Evolutionary conservation across 1,139 yeast species (phyloP).

Genomic region (Geotrichum aggregatum): DNA sequence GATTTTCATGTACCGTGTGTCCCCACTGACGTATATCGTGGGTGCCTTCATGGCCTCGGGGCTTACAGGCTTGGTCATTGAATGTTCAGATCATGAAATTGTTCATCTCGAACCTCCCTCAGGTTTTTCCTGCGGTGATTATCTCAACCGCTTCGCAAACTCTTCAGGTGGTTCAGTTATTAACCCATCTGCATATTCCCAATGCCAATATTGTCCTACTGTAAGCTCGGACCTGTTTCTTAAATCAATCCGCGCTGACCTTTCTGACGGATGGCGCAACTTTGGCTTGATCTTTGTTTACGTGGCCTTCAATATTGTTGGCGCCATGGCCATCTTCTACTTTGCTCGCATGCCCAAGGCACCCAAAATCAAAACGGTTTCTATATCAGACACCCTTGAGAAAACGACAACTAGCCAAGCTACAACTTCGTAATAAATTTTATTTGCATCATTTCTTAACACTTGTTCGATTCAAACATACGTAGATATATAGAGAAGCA

Average conservation of each 20-base stretch:
- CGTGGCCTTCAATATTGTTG: slow-evolving; percentile 50
- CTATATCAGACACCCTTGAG: neutral
- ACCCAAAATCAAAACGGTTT: slow-evolving; percentile 5
- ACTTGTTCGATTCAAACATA: neutral
- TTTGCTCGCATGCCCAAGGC: slow-evolving; percentile 34
- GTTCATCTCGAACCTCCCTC: slow-evolving; percentile 53
- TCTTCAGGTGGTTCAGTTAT: slow-evolving; percentile 50
- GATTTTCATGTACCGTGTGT: slow-evolving; percentile 64
- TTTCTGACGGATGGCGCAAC: slow-evolving; percentile 54
- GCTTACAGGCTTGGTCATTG: slow-evolving; percentile 53
- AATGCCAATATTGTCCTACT: slow-evolving; percentile 59
- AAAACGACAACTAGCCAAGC: no score
- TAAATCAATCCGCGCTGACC: slow-evolving; percentile 44
- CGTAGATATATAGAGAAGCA: neutral
- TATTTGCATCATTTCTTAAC: neutral
- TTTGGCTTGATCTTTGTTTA: slow-evolving; percentile 54
- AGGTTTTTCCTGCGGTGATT: slow-evolving; percentile 58
- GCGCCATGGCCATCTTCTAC: slow-evolving; percentile 60
- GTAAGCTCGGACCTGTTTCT: slow-evolving; percentile 53
- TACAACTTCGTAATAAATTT: neutral
- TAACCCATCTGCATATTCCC: slow-evolving; percentile 49
- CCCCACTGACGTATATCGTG: slow-evolving; percentile 66
- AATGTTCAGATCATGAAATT: slow-evolving; percentile 52
- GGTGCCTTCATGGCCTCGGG: slow-evolving; percentile 53
- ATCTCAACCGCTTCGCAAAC: slow-evolving; percentile 42